A percentile compares a stretch with the other conserved stretches of the same genome.
These are phyloP conservation scores for Tuber umbilicatum DNA, from an alignment of 495 filamentous ascomycete genomes.

Conservation along the genomic window DNA sequence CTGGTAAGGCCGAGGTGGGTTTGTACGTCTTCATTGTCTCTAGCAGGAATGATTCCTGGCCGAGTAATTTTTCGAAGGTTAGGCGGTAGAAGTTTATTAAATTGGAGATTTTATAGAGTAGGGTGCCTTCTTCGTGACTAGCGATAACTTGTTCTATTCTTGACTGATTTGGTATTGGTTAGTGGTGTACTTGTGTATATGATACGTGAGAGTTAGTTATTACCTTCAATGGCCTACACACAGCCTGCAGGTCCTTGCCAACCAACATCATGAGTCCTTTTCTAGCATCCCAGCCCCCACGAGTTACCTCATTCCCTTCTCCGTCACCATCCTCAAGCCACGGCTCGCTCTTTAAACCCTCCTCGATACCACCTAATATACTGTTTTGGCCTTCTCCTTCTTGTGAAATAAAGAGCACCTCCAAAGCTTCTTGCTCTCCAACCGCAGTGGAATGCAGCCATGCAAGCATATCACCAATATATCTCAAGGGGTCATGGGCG, in stretches of 20 bases:
- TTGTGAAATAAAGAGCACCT: constrained; percentile 82
- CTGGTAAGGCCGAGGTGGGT: neutral
- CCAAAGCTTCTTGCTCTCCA: constrained; percentile 85
- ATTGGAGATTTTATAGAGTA: constrained; percentile 84
- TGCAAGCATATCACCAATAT: constrained; percentile 95
- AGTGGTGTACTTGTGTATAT: neutral
- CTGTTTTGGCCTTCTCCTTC: constrained; percentile 59
- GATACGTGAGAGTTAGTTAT: neutral
- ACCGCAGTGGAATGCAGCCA: constrained; percentile 94
- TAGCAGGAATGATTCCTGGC: constrained; percentile 60
- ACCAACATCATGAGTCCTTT: constrained; percentile 82
- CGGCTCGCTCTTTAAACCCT: constrained; percentile 76
- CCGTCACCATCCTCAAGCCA: constrained; percentile 57
- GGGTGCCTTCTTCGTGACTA: constrained; percentile 79
- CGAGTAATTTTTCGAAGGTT: constrained; percentile 75
- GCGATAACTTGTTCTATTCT: constrained; percentile 86
- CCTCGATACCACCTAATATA: constrained; percentile 58
- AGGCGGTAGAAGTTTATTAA: constrained; percentile 79
- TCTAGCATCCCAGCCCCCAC: constrained; percentile 63
- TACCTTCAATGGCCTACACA: constrained; percentile 37
- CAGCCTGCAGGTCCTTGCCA: constrained; percentile 63
- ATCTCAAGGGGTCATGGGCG: constrained; percentile 85
- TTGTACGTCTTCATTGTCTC: constrained; percentile 52
- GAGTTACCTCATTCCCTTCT: constrained; percentile 52
- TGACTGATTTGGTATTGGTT: constrained; percentile 12